These are phyloP conservation scores for Scytalidium sp. DNA, from an alignment of 2,329 filamentous ascomycete genomes.

Conservation along the genomic window DNA sequence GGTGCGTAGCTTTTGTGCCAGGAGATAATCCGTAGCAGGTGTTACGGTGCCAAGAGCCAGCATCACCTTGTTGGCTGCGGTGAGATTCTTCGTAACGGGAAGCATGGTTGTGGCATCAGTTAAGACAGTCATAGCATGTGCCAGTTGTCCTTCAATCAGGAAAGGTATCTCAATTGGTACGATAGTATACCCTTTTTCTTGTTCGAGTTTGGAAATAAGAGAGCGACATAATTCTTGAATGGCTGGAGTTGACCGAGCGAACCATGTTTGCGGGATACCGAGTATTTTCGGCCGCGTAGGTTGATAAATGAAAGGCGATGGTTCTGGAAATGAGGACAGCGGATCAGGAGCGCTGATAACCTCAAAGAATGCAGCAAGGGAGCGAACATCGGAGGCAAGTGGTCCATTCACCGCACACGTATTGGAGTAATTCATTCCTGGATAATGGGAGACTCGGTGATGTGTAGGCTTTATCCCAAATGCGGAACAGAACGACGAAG, in stretches of 20 bases:
- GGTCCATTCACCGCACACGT: conserved; percentile 66
- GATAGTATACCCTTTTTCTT: conserved; percentile 22
- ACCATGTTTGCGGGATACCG: conserved; percentile 65
- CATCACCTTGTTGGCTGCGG: conserved; percentile 62
- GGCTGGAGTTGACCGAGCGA: conserved; percentile 40
- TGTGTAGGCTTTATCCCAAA: conserved; percentile 8
- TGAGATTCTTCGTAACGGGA: conserved; percentile 43
- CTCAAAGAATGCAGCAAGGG: conserved; percentile 63
- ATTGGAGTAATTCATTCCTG: conserved; percentile 54
- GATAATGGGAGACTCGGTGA: conserved; percentile 35
- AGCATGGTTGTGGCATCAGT: conserved; percentile 52
- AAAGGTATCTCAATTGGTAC: conserved; percentile 58
- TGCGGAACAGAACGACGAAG: conserved; percentile 45
- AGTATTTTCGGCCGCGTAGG: conserved; percentile 44
- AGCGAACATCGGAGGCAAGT: conserved; percentile 63
- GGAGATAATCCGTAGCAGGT: conserved; percentile 62
- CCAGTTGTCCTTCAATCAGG: conserved; percentile 61
- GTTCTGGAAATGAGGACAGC: conserved; percentile 50
- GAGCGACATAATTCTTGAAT: conserved; percentile 28
- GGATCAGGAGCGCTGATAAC: conserved; percentile 63
- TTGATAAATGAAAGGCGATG: conserved; percentile 21
- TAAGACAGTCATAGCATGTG: conserved; percentile 72
- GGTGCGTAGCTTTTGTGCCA: conserved; percentile 67
- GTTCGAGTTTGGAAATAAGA: conserved; percentile 39
- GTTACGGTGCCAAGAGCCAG: conserved; percentile 62